Evolutionary conservation across 2,329 filamentous ascomycete genomes (phyloP).

Genomic region (Trichoderma aggressivum): DNA sequence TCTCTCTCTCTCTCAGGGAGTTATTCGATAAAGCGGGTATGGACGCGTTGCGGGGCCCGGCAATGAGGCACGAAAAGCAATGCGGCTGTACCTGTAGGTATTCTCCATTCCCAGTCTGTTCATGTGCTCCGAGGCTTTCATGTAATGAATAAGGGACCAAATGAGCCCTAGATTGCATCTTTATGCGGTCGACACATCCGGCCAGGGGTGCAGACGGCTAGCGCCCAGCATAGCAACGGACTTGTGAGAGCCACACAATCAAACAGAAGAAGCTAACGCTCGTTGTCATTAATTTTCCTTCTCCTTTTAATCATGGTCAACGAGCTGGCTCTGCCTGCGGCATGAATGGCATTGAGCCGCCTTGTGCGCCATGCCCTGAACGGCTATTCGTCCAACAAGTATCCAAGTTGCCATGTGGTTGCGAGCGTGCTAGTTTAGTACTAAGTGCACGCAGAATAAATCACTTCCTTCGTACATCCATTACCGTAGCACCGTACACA

Average conservation of each 20-base stretch:
- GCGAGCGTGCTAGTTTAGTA: background rate
- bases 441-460: background rate
- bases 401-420: background rate
- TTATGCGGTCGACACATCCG: conserved; percentile 15
- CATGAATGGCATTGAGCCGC: conserved; percentile 6
- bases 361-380: background rate
- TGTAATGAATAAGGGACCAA: conserved; percentile 12
- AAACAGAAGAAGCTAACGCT: background rate
- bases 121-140: conserved; percentile 9
- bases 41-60: conserved; percentile 1
- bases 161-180: conserved; percentile 11
- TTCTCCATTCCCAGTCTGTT: conserved; percentile 14
- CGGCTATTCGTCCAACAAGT: background rate
- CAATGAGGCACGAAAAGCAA: background rate
- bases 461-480: background rate
- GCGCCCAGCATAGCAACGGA: background rate
- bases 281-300: background rate
- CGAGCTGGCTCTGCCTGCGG: background rate
- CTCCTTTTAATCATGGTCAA: background rate
- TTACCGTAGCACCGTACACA: background rate
- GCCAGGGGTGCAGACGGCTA: conserved; percentile 7
- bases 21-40: background rate
- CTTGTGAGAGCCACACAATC: background rate
- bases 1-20: too few relatives aligned
- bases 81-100: background rate